Evolutionary conservation across 345 rosid genomes (phyloP), one percentile per base, ranked within the genome.

Genomic region (Brassica incana): DNA sequence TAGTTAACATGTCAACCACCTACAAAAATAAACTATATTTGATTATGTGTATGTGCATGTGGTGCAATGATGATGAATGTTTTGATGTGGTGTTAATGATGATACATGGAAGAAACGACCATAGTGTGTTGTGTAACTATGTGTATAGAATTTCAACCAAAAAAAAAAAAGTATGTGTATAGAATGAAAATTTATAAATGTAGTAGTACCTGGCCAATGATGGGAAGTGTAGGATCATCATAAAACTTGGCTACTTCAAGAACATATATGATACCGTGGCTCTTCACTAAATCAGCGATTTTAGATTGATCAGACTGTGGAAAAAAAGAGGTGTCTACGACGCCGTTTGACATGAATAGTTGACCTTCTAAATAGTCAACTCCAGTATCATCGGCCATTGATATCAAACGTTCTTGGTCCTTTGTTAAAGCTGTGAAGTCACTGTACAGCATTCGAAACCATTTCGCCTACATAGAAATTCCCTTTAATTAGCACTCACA

Each of bases 331-430:
- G 94, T 85, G 45, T 91, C 85, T 2, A 85, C 77, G 54, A 87
- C 40, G 64, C 89, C 88, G 25, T 81, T 86, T 40, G 85, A 72
- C 74, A 87, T 12, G 6, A 87, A 40, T 25, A 90, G 78, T 62
- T 86, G 87, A 29, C 99, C 99, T 89, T 95, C 99, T 65, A 93
- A 60, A 48, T 90, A 95, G 71, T 93, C 96, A 18, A 95, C 92
- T 29, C 89, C 80, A 56, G 45, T 77, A 75, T 84, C 89, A 43
- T 16, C 59, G 6, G 16, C 9, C 72, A 85, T 80, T 38, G 96
- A 86, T 83, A 89, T 93, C 69, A 95, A 72, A 75, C 58, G 77
- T 85, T 91, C 96, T 86, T 93, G 98, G 79, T 95, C 99, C 78
- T 78, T 82, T 40, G 90, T 56, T 77, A 95, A 92, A 79, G 88